Evolutionary conservation across 1,139 yeast genomes (phyloP).

Genomic region (Hansenula sp.): DNA sequence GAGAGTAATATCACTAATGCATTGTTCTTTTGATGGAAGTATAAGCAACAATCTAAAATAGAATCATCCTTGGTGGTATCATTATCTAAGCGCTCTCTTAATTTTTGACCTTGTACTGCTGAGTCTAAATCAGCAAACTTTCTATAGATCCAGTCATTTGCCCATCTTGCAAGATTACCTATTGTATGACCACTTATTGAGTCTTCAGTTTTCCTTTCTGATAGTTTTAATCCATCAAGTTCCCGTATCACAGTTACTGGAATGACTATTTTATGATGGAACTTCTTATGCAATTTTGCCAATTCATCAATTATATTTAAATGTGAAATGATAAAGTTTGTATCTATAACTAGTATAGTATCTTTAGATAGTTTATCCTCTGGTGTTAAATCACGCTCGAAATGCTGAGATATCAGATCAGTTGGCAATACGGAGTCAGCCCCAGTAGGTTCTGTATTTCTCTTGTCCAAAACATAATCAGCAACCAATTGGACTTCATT

Average conservation of each 20-base stretch:
- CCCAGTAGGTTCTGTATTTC: slow-evolving; percentile 7
- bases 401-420: not conserved
- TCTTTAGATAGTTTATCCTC: slow-evolving; percentile 8
- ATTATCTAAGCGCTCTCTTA: slow-evolving; percentile 45
- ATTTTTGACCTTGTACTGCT: slow-evolving; percentile 61
- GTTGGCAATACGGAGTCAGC: not conserved
- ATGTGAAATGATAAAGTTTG: slow-evolving; percentile 72
- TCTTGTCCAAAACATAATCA: slow-evolving; percentile 31
- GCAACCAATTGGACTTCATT: slow-evolving; percentile 43
- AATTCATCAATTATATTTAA: slow-evolving; percentile 50
- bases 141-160: slow-evolving; percentile 75
- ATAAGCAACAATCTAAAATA: slow-evolving; percentile 80
- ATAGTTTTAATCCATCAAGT: slow-evolving; percentile 70
- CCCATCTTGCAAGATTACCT: slow-evolving; percentile 63
- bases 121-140: slow-evolving; percentile 48
- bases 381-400: slow-evolving; percentile 18
- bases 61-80: slow-evolving; percentile 65
- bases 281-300: slow-evolving; percentile 33
- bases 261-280: slow-evolving; percentile 49
- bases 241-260: slow-evolving; percentile 73
- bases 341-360: slow-evolving; percentile 58
- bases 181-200: slow-evolving; percentile 31
- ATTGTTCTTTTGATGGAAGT: slow-evolving; percentile 39
- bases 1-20: slow-evolving; percentile 62
- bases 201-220: slow-evolving; percentile 22